A percentile compares a stretch with the other conserved stretches of the same genome.
These are phyloP conservation scores for Fusarium torreyae DNA, from an alignment of 2,329 filamentous ascomycete species.

Conservation along the genomic window DNA sequence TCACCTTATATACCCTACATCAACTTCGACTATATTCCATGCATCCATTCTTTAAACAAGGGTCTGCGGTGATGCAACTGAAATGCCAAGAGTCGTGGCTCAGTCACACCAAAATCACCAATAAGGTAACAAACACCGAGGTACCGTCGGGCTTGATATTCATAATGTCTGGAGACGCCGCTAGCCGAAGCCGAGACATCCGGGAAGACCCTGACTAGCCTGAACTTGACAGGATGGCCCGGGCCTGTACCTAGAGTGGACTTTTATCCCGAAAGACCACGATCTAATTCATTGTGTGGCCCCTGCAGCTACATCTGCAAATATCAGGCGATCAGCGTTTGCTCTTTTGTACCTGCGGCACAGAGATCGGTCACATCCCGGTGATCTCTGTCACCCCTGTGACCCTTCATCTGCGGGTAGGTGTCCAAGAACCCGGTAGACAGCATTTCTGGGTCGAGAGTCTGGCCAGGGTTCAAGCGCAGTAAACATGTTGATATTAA, in stretches of 20 bases:
- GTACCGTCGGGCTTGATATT: too few relatives aligned
- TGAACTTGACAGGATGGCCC: not conserved
- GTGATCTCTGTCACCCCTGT: not conserved
- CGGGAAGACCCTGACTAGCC: not conserved
- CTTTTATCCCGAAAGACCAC: not conserved
- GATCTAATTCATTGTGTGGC: too few relatives aligned
- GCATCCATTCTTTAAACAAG: too few relatives aligned
- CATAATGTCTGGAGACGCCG: not conserved
- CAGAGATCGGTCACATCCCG: not conserved
- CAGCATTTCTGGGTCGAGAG: not conserved
- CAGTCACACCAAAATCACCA: too few relatives aligned
- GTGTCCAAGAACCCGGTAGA: not conserved
- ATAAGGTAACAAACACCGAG: too few relatives aligned
- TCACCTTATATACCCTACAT: too few relatives aligned
- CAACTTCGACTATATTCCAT: too few relatives aligned
- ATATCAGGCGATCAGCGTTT: not conserved
- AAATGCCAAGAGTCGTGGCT: too few relatives aligned
- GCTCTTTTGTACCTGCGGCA: not conserved
- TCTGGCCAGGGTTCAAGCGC: not conserved
- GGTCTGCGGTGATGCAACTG: too few relatives aligned
- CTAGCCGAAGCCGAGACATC: not conserved
- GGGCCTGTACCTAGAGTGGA: not conserved
- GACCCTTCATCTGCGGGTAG: not conserved
- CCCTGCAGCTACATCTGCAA: not conserved
- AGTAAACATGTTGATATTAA: not conserved